Base-by-base conservation (phyloP, 73 alveolate species). In the Paramecium octaurelia region DNA sequence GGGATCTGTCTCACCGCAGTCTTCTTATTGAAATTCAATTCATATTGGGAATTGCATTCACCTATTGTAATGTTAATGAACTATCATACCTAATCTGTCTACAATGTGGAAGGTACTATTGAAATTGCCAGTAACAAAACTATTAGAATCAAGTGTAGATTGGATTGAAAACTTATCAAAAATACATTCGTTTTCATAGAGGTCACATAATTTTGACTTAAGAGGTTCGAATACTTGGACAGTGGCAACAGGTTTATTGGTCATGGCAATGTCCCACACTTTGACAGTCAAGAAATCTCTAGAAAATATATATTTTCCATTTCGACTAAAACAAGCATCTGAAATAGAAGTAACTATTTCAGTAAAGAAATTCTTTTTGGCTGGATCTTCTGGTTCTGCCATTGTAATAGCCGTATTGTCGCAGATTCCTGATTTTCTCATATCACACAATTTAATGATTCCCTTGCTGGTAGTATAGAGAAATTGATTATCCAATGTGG, bases 361-460 rank as follows among this genome's bases (percentile, higher is more conserved):
- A 18, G 98, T 94, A 85, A 96, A 96, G 93, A 96, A 96, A 59
- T 96, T 94, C 95, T 93, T 94, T 58, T 94, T 87, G 11, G 97
- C 86, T 40, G 98, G 97, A 75, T 96, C 97, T 86, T 93, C 97
- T 69, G 92, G 93, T 42, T 93, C 93, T 86, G 93, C 75, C 92
- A 84, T 93, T 14, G 93, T 80, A 42, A 92, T 68, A 36, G 96
- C 94, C 40, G 95, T 93, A 48, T 93, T 95, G 35, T 93, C 95
- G 64, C 95, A 95, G 21, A 93, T 58, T 8, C 95, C 93, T 42
- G 90, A 80, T 92, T 86, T 69, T 75, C 97, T 88, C 93, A 96
- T 76, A 85, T 96, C 98, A 58, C 97, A 93, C 34, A 96, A 71
- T 48, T 93, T 92, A 18, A 93, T 94, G 1, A 94, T 90, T 12